A percentile compares a stretch with the other conserved stretches of the same genome.
Evolutionary conservation across 805 yeast species (phyloP).

Genomic region (Sugiyamaella floridensis): DNA sequence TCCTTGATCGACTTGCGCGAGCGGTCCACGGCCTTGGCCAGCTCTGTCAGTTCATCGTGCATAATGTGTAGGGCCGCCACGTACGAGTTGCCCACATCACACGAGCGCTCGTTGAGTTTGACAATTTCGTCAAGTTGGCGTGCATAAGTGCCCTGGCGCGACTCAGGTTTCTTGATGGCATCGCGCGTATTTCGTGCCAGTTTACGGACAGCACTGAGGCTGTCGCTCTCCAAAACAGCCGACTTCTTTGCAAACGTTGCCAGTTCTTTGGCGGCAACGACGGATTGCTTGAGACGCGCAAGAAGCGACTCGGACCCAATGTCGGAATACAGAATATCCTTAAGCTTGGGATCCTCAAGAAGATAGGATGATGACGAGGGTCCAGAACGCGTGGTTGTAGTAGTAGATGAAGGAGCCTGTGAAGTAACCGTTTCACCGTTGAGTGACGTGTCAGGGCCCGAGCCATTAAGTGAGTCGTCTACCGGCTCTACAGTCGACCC

Average conservation of each 20-base stretch:
- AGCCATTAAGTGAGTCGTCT: background rate
- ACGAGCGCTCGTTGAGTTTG: constrained; percentile 69
- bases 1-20: constrained; percentile 76
- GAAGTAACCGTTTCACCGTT: background rate
- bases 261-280: constrained; percentile 80
- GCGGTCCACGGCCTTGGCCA: constrained; percentile 62
- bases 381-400: background rate
- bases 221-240: constrained; percentile 71
- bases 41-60: constrained; percentile 74
- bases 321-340: constrained; percentile 31
- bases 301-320: constrained; percentile 69
- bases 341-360: constrained; percentile 30
- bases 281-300: constrained; percentile 67
- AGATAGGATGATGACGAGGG: constrained; percentile 16
- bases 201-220: constrained; percentile 65
- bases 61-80: constrained; percentile 74
- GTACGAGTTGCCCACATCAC: constrained; percentile 65
- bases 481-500: background rate
- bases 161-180: constrained; percentile 40
- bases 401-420: background rate
- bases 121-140: constrained; percentile 60
- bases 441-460: background rate
- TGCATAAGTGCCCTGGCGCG: constrained; percentile 61
- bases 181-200: constrained; percentile 52
- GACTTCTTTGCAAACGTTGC: constrained; percentile 71